Percentiles rank a stretch among this genome's conserved stretches.
Conservation (phyloP, 2,329 filamentous ascomycete species). For the Cyphellophora attinorum region DNA sequence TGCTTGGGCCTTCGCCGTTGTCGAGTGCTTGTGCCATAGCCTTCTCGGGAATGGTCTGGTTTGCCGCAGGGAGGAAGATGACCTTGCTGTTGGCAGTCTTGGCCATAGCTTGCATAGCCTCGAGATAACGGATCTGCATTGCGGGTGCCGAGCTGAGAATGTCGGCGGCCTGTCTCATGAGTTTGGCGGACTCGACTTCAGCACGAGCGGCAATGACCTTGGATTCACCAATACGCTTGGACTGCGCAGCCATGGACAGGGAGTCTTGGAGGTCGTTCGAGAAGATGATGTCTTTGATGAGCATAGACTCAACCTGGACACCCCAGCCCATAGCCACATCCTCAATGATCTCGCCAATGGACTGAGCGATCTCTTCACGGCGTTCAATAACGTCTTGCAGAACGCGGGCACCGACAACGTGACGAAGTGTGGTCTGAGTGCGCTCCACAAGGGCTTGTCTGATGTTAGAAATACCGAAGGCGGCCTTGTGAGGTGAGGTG, state of each 20-base stretch:
- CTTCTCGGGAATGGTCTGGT: conserved; percentile 47
- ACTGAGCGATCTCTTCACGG: conserved; percentile 90
- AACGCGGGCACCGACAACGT: conserved; percentile 90
- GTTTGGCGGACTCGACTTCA: conserved; percentile 89
- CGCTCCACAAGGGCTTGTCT: conserved; percentile 94
- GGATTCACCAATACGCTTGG: conserved; percentile 94
- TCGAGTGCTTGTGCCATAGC: conserved; percentile 34
- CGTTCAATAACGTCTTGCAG: conserved; percentile 98
- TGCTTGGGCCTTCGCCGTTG: conserved; percentile 46
- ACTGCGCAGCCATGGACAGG: conserved; percentile 95
- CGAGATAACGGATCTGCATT: conserved; percentile 97
- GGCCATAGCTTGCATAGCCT: conserved; percentile 98
- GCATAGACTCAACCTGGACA: conserved; percentile 93
- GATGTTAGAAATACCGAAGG: conserved; percentile 91
- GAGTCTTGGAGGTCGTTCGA: conserved; percentile 90
- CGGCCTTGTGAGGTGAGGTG: conserved; percentile 86
- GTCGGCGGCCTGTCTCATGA: conserved; percentile 71
- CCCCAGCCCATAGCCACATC: conserved; percentile 91
- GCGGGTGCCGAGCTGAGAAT: conserved; percentile 85
- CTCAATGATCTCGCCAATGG: conserved; percentile 94
- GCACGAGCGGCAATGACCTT: conserved; percentile 97
- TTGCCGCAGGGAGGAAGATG: conserved; percentile 64
- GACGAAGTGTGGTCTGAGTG: conserved; percentile 92
- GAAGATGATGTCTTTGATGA: conserved; percentile 99
- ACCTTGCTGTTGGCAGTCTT: conserved; percentile 84